Evolutionary conservation across 2,329 filamentous ascomycete genomes (phyloP).

Genomic region (Plenodomus tracheiphilus): DNA sequence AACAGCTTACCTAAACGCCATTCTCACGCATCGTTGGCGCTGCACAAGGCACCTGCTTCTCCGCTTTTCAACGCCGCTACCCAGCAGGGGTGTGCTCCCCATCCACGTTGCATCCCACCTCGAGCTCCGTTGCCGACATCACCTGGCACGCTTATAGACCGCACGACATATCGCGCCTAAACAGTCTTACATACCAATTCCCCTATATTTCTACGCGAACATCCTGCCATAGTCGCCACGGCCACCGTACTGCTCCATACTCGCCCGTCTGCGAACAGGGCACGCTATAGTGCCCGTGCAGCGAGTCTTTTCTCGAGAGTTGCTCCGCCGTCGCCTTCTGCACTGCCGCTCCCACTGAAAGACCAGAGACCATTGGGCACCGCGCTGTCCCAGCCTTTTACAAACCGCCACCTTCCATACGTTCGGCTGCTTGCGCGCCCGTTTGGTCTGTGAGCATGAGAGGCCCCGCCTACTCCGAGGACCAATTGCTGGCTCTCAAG

Average conservation of each 20-base stretch:
- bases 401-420: conserved; percentile 16
- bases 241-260: not conserved
- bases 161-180: not conserved
- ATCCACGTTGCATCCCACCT: conserved; percentile 31
- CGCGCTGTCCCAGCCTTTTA: not conserved
- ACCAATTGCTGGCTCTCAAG: conserved; percentile 74
- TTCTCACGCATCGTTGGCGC: not conserved
- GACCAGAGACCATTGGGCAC: not conserved
- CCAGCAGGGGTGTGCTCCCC: conserved; percentile 27
- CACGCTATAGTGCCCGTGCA: not conserved
- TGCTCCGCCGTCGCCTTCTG: not conserved
- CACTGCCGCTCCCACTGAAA: not conserved
- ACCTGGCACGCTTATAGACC: not conserved
- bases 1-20: not conserved
- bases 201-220: not conserved
- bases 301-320: not conserved
- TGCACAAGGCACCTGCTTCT: conserved; percentile 15
- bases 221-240: not conserved
- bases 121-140: conserved; percentile 17
- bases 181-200: not conserved
- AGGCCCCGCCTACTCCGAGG: conserved; percentile 65
- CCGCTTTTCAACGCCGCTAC: conserved; percentile 33
- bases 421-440: not conserved
- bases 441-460: conserved; percentile 28
- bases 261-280: not conserved